Base-by-base conservation (phyloP, 2,329 filamentous ascomycete species). In the Fusarium paranaense region DNA sequence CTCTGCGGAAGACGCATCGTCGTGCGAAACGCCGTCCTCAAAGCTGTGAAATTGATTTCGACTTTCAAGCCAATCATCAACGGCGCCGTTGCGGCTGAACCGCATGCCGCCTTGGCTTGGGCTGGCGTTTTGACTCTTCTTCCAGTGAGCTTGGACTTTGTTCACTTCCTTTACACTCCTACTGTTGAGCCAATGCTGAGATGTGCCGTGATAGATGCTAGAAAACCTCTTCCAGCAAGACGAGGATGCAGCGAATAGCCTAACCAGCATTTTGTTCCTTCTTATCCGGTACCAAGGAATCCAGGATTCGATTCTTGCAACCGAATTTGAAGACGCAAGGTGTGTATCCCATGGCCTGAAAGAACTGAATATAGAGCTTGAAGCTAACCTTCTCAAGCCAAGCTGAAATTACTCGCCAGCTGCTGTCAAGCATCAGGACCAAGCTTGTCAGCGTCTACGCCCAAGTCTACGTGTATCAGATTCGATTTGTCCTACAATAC, bases 41-140 rank as follows among this genome's bases (percentile, higher is more conserved):
- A 67, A 35, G 59, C 59, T 2, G 32, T 56, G 13, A 22, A 68
- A n/a, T 35, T 57, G 4, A 58, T 64, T n/a, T 45, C 50, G n/a
- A 14, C 18, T 1, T 64, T 70, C n/a, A 71, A 71, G 14, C 33
- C 50, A 3, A 40, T 65, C 18, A 54, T 71, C 22, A 38, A 38
- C 13, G 47, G 32, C 4, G 65, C 40, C 2, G 38, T 68, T 20
- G 54, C 65, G 7, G 25, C 61, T 25, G 68, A 71, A 25, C 68
- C 68, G 5, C 25, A 64, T 32, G 65, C 68, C 16, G 68, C 61
- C 1, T 35, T 71, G 16, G 65, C 61, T 16, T 71, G 69, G 54
- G 63, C 52, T n/a, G 59, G 69, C 5, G 32, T 67, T 1, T 54
- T 65, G 33, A 50, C 54, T 10, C 32, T 57, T 20, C 42, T 71